Base-by-base conservation (phyloP, 805 yeast genomes). In the Millerago galiae region DNA sequence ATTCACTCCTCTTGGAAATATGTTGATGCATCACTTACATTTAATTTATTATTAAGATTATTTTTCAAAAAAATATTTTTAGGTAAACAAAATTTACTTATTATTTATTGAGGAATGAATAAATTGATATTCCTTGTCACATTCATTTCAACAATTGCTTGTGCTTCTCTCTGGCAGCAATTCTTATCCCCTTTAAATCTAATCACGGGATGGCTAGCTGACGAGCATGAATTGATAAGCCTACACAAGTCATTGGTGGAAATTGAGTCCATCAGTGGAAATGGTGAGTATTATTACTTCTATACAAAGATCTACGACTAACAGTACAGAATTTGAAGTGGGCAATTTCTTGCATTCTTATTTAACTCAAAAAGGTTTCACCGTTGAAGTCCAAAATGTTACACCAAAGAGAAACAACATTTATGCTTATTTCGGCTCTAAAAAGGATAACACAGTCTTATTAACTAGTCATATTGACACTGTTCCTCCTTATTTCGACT, bases 391-490 rank as follows among this genome's bases (percentile, higher is more conserved):
- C 25, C 65, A 68, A 35, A 47, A 59, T 9, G 65, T 71, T 13
- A 59, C 52, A 12, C 38, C 44, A 18, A 48, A 51, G 1, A 67
- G 83, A 38, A 54, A 59, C 51, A 77, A 81, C 52, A 63, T 81
- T 30, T 81, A 74, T 51, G 85, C 84, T 5, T 81, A 78, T 52
- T 46, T 59, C 8, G 61, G 61, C n/a, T 13, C 34, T 9, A 43
- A 50, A 2, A 53, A 54, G 15, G 56, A 74, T 49, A 70, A 80
- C 12, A 65, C 59, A 39, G 72, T 78, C 3, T 53, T 79, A 32
- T 51, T 81, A 17, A 77, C 85, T 1, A 74, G 84, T 11, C 89
- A 81, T 53, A 73, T 81, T 30, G 89, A 81, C 52, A 81, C 88
- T 0, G 89, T 81, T 10, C 88, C 88, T 11, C 86, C 87, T 0